Evolutionary conservation across 306 rosid genomes (phyloP).

Genomic region (Parietaria judaica): DNA sequence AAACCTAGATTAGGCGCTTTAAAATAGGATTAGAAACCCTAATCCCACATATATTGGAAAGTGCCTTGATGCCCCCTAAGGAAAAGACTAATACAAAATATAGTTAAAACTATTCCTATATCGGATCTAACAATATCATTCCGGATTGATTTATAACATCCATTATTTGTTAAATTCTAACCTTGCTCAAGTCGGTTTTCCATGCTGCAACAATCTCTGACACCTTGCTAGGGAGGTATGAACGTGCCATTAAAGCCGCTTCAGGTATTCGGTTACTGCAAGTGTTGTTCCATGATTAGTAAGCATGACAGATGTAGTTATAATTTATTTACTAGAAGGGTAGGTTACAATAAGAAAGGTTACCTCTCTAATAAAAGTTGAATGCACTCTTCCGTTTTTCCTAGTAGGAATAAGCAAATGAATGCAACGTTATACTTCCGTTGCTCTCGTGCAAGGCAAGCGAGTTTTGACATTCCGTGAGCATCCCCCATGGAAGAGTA

Average conservation of each 20-base stretch:
- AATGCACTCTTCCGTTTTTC: constrained; percentile 92
- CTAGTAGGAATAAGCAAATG: constrained; percentile 83
- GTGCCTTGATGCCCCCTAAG: too few relatives aligned
- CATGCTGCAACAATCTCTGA: constrained; percentile 85
- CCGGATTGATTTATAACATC: too few relatives aligned
- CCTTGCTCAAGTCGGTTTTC: constrained; percentile 91
- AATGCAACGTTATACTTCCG: constrained; percentile 94
- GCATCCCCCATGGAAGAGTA: constrained; percentile 98
- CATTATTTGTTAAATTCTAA: constrained; percentile 2
- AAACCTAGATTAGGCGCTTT: too few relatives aligned
- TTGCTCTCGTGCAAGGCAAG: constrained; percentile 81
- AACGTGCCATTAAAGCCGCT: constrained; percentile 97
- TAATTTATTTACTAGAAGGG: too few relatives aligned
- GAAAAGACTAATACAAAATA: too few relatives aligned
- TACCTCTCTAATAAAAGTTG: constrained; percentile 88
- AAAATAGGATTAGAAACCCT: too few relatives aligned
- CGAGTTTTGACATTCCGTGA: constrained; percentile 72
- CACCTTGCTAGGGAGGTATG: constrained; percentile 97
- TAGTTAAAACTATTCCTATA: too few relatives aligned
- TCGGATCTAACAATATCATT: too few relatives aligned
- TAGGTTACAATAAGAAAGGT: neutral
- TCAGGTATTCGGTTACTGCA: constrained; percentile 95
- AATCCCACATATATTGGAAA: too few relatives aligned
- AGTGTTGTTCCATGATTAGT: constrained; percentile 15
- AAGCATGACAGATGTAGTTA: neutral